Conservation (phyloP, 2,329 filamentous ascomycete species). For the Fusarium succisae region DNA sequence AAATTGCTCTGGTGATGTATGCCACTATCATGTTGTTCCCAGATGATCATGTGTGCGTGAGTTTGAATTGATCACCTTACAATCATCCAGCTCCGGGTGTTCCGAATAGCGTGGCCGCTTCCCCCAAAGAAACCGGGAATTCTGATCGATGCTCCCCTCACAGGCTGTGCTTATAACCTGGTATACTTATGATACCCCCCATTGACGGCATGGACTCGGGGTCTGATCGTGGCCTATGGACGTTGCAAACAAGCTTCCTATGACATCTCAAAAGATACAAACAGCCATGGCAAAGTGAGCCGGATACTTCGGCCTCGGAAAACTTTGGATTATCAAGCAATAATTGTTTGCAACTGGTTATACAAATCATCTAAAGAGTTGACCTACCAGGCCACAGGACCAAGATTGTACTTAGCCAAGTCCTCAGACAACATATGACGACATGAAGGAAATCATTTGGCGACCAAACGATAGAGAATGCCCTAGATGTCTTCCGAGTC, state of each 20-base stretch:
- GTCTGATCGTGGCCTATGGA: neutral
- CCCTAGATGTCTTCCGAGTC: fast-evolving
- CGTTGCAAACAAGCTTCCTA: neutral
- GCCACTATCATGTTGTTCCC: neutral
- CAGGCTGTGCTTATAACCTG: no score
- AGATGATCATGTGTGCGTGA: neutral
- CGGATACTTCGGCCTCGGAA: neutral
- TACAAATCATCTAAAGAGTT: neutral
- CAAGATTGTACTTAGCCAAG: neutral
- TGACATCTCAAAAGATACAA: neutral
- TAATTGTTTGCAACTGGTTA: no score
- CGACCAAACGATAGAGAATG: neutral
- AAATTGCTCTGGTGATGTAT: neutral
- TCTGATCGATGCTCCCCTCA: neutral
- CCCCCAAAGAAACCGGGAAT: neutral
- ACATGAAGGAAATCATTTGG: neutral
- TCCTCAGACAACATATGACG: neutral
- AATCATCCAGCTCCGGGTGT: neutral
- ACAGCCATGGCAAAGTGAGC: neutral
- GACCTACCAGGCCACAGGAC: neutral
- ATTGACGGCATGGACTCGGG: neutral
- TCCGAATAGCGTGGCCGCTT: neutral
- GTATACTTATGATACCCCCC: fast-evolving
- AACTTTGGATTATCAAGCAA: neutral
- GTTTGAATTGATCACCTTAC: neutral